These are phyloP conservation scores for Botryotinia calthae DNA, from an alignment of 2,329 filamentous ascomycete species.

Conservation along the genomic window DNA sequence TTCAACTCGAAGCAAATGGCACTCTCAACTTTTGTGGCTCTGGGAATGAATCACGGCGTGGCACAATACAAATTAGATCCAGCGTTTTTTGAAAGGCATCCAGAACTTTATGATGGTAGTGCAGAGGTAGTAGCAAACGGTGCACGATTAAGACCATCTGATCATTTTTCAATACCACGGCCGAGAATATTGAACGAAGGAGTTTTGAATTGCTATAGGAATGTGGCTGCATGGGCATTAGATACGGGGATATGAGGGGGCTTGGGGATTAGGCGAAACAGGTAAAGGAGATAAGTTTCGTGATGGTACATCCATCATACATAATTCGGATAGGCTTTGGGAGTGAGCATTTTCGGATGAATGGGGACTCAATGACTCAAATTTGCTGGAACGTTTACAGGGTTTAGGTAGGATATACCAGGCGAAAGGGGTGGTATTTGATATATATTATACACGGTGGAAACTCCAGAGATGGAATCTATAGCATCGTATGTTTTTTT, in stretches of 20 bases:
- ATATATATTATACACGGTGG: not conserved
- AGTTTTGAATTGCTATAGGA: not conserved
- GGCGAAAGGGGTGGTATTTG: not conserved
- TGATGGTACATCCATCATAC: not conserved
- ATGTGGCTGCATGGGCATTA: not conserved
- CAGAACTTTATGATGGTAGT: slow-evolving; percentile 18
- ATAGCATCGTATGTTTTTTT: not conserved
- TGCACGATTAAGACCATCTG: slow-evolving; percentile 3
- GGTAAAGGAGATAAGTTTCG: not conserved
- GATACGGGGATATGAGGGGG: not conserved
- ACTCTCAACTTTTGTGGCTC: not conserved
- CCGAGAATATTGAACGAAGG: not conserved
- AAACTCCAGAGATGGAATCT: not conserved
- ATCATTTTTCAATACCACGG: not conserved
- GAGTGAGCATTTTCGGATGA: not conserved
- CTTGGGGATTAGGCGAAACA: not conserved
- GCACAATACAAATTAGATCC: slow-evolving; percentile 15
- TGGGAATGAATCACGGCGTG: slow-evolving; percentile 5
- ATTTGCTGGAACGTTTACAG: not conserved
- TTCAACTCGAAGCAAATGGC: slow-evolving; percentile 3
- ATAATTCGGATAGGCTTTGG: not conserved
- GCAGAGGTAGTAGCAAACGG: slow-evolving; percentile 7
- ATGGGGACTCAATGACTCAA: not conserved
- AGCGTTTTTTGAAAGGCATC: slow-evolving; percentile 12
- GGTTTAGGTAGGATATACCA: not conserved